A percentile compares a stretch with the other conserved stretches of the same genome.
These are phyloP conservation scores for Jatropha podagrica DNA, from an alignment of 441 rosid species.

Conservation along the genomic window DNA sequence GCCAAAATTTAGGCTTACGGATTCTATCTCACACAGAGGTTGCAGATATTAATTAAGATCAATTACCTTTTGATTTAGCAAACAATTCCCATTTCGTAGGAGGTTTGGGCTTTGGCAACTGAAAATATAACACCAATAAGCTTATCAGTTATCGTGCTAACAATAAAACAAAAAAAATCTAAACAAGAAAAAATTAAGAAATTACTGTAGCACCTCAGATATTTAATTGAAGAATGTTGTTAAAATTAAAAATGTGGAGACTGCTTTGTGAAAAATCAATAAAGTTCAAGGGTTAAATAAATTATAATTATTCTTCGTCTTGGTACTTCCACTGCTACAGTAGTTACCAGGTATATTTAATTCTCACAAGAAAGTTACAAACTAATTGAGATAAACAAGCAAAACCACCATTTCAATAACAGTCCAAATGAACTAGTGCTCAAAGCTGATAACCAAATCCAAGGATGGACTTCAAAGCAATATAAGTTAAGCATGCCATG, in stretches of 20 bases:
- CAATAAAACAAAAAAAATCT: not conserved
- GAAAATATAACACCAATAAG: slow-evolving; percentile 29
- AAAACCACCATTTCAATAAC: not conserved
- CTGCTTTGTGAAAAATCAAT: not conserved
- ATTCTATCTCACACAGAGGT: slow-evolving; percentile 4
- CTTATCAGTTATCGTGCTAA: slow-evolving; percentile 3
- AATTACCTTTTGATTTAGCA: slow-evolving; percentile 61
- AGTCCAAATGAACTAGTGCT: not conserved
- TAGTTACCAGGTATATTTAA: not conserved
- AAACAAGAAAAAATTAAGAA: not conserved
- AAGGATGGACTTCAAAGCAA: not conserved
- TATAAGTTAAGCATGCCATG: not conserved
- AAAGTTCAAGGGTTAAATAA: not conserved
- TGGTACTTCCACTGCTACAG: not conserved
- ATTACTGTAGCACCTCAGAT: not conserved
- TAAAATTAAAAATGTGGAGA: not conserved
- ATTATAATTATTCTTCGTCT: not conserved
- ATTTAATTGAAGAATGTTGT: not conserved
- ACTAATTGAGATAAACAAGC: not conserved
- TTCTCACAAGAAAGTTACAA: not conserved
- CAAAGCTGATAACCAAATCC: not conserved
- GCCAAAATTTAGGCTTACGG: not conserved
- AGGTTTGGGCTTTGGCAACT: slow-evolving; percentile 69
- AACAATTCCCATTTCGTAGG: slow-evolving; percentile 69
- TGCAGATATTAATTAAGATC: slow-evolving; percentile 7